Evolutionary conservation across 208 protist species (phyloP).

Genomic region (Leishmania tropica): DNA sequence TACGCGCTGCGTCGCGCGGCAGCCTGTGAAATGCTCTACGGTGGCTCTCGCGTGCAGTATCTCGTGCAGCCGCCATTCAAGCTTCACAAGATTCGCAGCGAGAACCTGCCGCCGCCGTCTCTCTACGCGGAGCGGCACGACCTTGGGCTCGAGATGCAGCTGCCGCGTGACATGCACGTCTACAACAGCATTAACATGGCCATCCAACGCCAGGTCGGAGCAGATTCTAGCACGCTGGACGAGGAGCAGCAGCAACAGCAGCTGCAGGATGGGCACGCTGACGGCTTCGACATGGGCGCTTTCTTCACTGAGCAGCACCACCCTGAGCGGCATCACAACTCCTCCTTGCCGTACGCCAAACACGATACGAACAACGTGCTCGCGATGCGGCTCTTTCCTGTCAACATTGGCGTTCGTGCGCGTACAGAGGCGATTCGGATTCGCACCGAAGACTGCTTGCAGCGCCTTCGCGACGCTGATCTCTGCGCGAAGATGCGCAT

Average conservation of each 20-base stretch:
- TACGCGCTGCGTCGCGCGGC: constrained; percentile 72
- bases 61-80: constrained; percentile 54
- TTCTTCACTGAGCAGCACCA: constrained; percentile 46
- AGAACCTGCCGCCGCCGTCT: constrained; percentile 65
- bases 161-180: constrained; percentile 36
- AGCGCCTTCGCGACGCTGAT: constrained; percentile 54
- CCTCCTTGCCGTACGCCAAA: constrained; percentile 48
- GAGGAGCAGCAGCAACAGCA: not conserved
- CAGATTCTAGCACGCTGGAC: constrained; percentile 7
- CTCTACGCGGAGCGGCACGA: constrained; percentile 57
- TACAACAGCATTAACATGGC: constrained; percentile 36
- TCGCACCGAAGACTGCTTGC: constrained; percentile 62
- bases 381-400: constrained; percentile 61
- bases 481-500: constrained; percentile 40
- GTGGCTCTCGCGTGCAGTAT: constrained; percentile 67
- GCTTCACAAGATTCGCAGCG: constrained; percentile 52
- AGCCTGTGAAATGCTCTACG: constrained; percentile 80
- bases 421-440: constrained; percentile 58
- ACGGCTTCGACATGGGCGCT: constrained; percentile 43
- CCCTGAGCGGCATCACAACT: constrained; percentile 65
- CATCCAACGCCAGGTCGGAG: constrained; percentile 42
- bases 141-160: constrained; percentile 68
- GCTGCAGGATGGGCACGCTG: not conserved
- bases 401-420: constrained; percentile 59
- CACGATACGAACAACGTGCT: constrained; percentile 71